Base-by-base conservation (phyloP, 371 early-diverging fungal species). In the Enterospora canceri region DNA sequence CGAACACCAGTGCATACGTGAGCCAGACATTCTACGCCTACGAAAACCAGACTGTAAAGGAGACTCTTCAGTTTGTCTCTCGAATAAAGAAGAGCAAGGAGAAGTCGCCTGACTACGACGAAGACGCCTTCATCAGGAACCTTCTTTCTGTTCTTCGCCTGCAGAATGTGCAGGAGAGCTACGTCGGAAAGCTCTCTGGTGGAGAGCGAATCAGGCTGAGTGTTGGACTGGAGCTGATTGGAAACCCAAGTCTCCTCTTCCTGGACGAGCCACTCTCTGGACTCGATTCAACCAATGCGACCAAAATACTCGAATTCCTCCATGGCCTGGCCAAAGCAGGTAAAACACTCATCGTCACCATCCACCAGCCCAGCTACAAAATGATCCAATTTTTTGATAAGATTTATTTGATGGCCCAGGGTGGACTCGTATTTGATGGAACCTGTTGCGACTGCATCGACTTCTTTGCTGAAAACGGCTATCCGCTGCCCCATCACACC, bases 331-430 rank as follows among this genome's bases (percentile, higher is more conserved):
- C 85, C 26, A 80, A 83, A 26, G 85, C 85, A 66, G 86, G 88
- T 49, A 85, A 90, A 24, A 92, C 92, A 0, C 85, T 94, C 24
- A 82, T 92, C 2, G 87, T 89, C 72, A 90, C 90, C 8, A 90
- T 92, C 33, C 93, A 94, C 73, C 94, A 92, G 71, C 95, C 95
- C 1, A 84, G 92, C 15, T 85, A 87, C 16, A 88, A 92, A 65
- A 90, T 93, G 56, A 88, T 88, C 51, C 82, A 85, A 19, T 77
- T 89, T 64, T 91, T 94, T 81, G 90, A 91, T 78, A 84, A 85
- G 28, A 79, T 92, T 8, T 77, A 92, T 12, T 79, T 94, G 28
- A 81, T 94, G 50, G 85, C 88, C 21, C 72, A 78, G 35, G 87
- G 87, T 0, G 47, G 26, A 4, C 28, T 65, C 32, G 26, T 75